Percentiles rank a stretch among this genome's conserved stretches.
Evolutionary conservation across 164 flowering plant species (phyloP).

Genomic region (Tetrastigma voinierianum): DNA sequence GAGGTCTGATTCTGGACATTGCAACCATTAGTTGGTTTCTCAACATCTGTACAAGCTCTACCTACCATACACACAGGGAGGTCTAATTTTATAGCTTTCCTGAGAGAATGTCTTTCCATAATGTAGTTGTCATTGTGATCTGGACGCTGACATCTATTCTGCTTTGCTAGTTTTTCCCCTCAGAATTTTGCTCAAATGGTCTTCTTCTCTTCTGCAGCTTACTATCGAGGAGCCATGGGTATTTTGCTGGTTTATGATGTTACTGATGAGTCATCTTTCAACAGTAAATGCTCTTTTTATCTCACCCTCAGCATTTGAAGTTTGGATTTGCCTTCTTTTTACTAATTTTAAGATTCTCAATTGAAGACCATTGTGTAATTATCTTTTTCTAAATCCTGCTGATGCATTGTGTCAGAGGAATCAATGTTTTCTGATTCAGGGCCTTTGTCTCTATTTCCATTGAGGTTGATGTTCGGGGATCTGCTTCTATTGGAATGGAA

Average conservation of each 20-base stretch:
- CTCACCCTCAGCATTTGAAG: neutral
- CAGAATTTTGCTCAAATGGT: neutral
- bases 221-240: slow-evolving; percentile 51
- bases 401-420: neutral
- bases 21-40: neutral
- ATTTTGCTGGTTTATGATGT: slow-evolving; percentile 49
- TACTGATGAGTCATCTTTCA: slow-evolving; percentile 47
- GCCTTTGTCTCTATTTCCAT: neutral
- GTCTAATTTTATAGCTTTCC: neutral
- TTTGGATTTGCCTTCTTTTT: neutral
- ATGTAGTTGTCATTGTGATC: neutral
- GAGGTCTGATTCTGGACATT: neutral
- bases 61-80: neutral
- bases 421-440: neutral
- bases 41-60: neutral
- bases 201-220: slow-evolving; percentile 28
- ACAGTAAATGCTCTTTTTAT: slow-evolving; percentile 26
- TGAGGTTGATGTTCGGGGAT: neutral
- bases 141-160: neutral
- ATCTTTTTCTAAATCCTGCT: neutral
- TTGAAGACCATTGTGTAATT: neutral
- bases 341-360: neutral
- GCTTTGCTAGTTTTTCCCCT: neutral
- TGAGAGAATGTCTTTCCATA: neutral
- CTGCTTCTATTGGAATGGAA: neutral